phyloP scores from a whole-genome alignment of 2,329 filamentous ascomycete genomes.

The Cryphonectria nitschkei region DNA sequence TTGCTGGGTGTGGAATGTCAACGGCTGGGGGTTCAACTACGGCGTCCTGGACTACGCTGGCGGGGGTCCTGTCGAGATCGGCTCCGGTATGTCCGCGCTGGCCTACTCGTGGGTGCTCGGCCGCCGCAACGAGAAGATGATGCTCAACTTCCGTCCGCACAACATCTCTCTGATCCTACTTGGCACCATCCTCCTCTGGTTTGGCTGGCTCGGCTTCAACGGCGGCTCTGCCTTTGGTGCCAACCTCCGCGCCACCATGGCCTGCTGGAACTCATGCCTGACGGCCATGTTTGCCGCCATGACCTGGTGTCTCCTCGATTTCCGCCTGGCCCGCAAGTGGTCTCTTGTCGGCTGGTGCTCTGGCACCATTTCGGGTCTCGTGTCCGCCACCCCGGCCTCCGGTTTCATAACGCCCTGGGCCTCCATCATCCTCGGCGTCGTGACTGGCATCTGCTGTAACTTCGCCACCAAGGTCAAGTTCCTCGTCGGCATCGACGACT shows the following conservation, averaged over 20 bases:
- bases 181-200: conserved; percentile 95
- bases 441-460: conserved; percentile 68
- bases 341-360: conserved; percentile 78
- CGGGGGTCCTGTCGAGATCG: conserved; percentile 96
- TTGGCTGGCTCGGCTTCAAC: conserved; percentile 99
- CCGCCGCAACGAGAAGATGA: conserved; percentile 97
- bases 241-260: conserved; percentile 92
- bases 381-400: conserved; percentile 70
- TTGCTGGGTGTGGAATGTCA: conserved; percentile 95
- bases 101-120: conserved; percentile 97
- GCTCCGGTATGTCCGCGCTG: conserved; percentile 87
- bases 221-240: conserved; percentile 92
- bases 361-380: conserved; percentile 71
- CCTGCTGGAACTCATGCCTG: conserved; percentile 96
- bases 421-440: conserved; percentile 67
- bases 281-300: conserved; percentile 90
- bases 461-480: conserved; percentile 70
- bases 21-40: conserved; percentile 90
- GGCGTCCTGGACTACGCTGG: conserved; percentile 96
- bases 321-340: conserved; percentile 92
- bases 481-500: conserved; percentile 68
- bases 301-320: conserved; percentile 95
- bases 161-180: conserved; percentile 97
- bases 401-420: conserved; percentile 72
- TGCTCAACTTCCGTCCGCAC: conserved; percentile 99